These are phyloP conservation scores for Puccinellia tenuiflora DNA, from an alignment of 176 grass and related monocot genomes.

Conservation along the genomic window DNA sequence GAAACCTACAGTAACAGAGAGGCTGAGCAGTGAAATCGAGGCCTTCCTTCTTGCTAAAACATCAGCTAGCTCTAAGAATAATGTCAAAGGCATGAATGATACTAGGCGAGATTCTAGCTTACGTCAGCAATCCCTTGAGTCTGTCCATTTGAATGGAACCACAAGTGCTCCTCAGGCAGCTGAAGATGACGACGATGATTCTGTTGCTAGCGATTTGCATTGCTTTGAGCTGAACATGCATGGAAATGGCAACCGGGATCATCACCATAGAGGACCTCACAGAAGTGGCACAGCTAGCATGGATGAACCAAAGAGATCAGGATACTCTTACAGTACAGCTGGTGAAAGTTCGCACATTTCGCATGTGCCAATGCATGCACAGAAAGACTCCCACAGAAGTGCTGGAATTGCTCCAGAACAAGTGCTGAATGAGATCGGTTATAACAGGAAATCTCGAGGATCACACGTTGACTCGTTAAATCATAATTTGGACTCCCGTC, in stretches of 20 bases:
- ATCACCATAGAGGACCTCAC: constrained; percentile 30
- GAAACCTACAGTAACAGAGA: constrained; percentile 48
- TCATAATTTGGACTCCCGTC: constrained; percentile 14
- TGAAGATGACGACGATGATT: constrained; percentile 74
- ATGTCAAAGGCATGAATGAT: constrained; percentile 7
- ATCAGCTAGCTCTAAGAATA: constrained; percentile 17
- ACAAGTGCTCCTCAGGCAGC: constrained; percentile 73
- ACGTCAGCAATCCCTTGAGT: constrained; percentile 77
- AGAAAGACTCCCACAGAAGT: constrained; percentile 1
- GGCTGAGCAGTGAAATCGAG: constrained; percentile 72
- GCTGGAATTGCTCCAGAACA: background rate
- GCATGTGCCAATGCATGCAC: constrained; percentile 14
- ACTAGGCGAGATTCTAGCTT: constrained; percentile 52
- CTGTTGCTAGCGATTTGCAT: constrained; percentile 70
- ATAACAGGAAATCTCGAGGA: constrained; percentile 26
- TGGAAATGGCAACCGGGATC: constrained; percentile 21
- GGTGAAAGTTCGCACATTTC: constrained; percentile 25
- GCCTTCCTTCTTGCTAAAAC: constrained; percentile 58
- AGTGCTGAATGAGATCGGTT: constrained; percentile 31
- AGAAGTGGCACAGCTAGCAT: constrained; percentile 26
- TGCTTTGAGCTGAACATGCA: constrained; percentile 89
- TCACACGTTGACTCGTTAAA: constrained; percentile 36
- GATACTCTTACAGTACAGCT: constrained; percentile 24
- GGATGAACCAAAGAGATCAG: constrained; percentile 37
- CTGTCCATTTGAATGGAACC: constrained; percentile 80